Evolutionary conservation across 352 stramenopile species (phyloP), one percentile per base, ranked within the genome.

Genomic region (Thalassiosira exigua): DNA sequence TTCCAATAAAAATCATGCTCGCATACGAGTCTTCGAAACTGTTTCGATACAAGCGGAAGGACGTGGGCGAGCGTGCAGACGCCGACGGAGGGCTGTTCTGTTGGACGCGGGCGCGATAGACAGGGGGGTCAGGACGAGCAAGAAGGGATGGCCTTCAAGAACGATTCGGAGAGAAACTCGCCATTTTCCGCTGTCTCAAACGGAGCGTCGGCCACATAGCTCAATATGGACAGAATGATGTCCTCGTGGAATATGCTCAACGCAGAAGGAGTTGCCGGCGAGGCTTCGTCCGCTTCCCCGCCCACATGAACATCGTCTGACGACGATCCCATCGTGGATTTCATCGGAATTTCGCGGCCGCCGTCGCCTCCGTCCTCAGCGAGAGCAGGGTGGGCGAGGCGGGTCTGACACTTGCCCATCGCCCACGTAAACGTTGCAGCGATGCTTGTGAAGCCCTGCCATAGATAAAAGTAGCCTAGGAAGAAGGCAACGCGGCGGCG

Each of bases 191-290:
- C 48, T 27, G 59, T 36, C 52, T 92, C 83, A 24, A 84, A 84
- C 4, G 86, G 86, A 59, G 62, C 81, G 61, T 90, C 82, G n/a
- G 81, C 81, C 17, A 92, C 72, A 64, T 87, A 92, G 22, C 74
- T 76, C 14, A 92, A 33, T 52, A 90, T 85, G 12, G 41, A 46
- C 14, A 83, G 66, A 9, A 81, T 22, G 48, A 92, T 81, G 71
- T 91, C 86, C 42, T 91, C 84, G 41, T 83, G 42, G 9, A 90
- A 79, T 12, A 75, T 60, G 14, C 48, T 58, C 17, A 79, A 52
- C 33, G 42, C 60, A 14, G 51, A 24, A 50, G 65, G n/a, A 21
- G 46, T 12, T 30, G 65, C 14, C 26, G 51, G 29, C 7, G 52
- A 36, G 27, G 11, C 48, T 19, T 30, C 41, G 26, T 56, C 60